Base-by-base conservation (phyloP, 2,329 filamentous ascomycete genomes). In the Xylaria sp. region DNA sequence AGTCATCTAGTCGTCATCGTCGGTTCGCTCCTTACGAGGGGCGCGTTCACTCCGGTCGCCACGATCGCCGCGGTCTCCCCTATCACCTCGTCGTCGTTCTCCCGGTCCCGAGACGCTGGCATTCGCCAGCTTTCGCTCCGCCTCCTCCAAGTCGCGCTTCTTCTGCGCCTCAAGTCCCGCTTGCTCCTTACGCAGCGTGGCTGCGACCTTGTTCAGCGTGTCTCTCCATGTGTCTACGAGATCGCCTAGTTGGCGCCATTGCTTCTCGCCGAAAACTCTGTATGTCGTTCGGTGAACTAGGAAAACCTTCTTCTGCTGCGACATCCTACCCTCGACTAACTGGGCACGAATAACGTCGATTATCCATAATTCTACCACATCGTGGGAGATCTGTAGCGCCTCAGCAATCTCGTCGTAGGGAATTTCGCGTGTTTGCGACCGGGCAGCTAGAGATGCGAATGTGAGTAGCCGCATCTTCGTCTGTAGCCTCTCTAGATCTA, bases 291-390 rank as follows among this genome's bases (percentile, higher is more conserved):
- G 91, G 86, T 99, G 96, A 71, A 99, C 93, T 63, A 98, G 87
- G 87, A 99, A 98, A 72, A 95, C 92, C 80, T 93, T 89, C 80
- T 93, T 94, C 80, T 95, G 88, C 84, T 99, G 96, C 68, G 92
- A 96, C 75, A 99, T 90, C 84, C 97, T 97, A 79, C 96, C 96
- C 85, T 99, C 96, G 61, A 99, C 93, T 44, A 99, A 90, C 40
- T 94, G 94, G 57, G 94, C 93, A 74, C 96, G 93, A 83, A 99
- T 98, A 75, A 97, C 94, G 81, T 99, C 96, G 78, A 99, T 99
- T 74, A 97, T 93, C 96, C 96, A 99, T 87, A 95, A 92, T 87
- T 99, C 96, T 50, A 98, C 93, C 72, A 98, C 93, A 72, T 92
- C 90, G 55, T 84, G 79, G 54, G 93, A 90, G 65, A 99, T 90